Conservation (phyloP, 2,329 filamentous ascomycete genomes). For the Pseudocercospora macadamiae region DNA sequence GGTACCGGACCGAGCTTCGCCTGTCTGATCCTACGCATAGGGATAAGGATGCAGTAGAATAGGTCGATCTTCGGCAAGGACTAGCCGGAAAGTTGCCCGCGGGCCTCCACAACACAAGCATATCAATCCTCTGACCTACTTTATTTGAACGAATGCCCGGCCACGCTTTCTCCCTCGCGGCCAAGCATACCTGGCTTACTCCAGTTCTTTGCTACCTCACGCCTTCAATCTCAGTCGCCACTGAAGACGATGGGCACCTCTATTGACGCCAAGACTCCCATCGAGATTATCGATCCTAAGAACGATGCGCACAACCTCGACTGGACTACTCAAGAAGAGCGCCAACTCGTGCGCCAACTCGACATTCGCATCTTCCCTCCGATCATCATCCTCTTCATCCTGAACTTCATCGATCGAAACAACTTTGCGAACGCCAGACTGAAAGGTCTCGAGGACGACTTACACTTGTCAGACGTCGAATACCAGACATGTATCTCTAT, state of each 20-base stretch:
- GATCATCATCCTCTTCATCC: constrained; percentile 29
- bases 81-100: not conserved
- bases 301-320: no score
- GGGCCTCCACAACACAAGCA: not conserved
- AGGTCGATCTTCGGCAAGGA: not conserved
- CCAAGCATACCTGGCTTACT: not conserved
- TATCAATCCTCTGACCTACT: not conserved
- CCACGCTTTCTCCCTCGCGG: not conserved
- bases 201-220: not conserved
- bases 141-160: not conserved
- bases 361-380: constrained; percentile 20
- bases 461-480: constrained; percentile 16
- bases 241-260: not conserved
- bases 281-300: not conserved
- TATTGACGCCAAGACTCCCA: not conserved
- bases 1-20: not conserved
- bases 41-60: not conserved
- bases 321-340: constrained; percentile 14
- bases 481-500: constrained; percentile 18
- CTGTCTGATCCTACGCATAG: not conserved
- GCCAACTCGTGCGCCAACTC: constrained; percentile 18
- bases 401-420: constrained; percentile 35
- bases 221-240: not conserved
- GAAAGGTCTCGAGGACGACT: constrained; percentile 17
- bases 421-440: constrained; percentile 22